Evolutionary conservation across 2,329 filamentous ascomycete genomes (phyloP).

Genomic region (Cladosporium velox): DNA sequence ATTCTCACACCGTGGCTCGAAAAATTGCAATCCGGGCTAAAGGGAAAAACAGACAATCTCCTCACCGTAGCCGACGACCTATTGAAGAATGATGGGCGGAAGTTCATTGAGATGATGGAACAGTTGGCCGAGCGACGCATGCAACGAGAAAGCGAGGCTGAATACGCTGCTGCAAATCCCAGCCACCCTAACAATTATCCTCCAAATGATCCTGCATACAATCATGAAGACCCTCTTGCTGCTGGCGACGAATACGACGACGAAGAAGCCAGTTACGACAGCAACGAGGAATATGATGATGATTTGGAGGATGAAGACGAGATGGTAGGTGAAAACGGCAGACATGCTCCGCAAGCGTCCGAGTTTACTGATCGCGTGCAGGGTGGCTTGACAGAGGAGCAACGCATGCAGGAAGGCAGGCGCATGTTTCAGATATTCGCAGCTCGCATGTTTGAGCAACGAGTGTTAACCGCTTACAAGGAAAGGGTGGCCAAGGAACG

Average conservation of each 20-base stretch:
- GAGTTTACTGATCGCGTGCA: constrained; percentile 51
- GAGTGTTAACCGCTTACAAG: constrained; percentile 93
- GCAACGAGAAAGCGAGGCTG: constrained; percentile 91
- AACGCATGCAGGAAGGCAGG: constrained; percentile 97
- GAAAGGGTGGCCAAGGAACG: constrained; percentile 95
- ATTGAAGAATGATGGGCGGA: constrained; percentile 97
- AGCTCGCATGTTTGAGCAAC: constrained; percentile 97
- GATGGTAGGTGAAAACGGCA: constrained; percentile 49
- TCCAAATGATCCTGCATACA: constrained; percentile 47
- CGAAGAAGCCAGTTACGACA: constrained; percentile 67
- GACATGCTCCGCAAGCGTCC: constrained; percentile 28
- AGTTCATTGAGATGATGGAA: constrained; percentile 99
- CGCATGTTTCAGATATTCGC: constrained; percentile 99
- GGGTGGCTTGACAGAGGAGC: constrained; percentile 96
- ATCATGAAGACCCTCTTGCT: constrained; percentile 71
- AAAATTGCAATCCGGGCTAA: constrained; percentile 40
- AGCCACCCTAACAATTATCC: constrained; percentile 50
- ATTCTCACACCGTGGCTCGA: constrained; percentile 42
- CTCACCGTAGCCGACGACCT: constrained; percentile 98
- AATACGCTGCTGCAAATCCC: constrained; percentile 63
- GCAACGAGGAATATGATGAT: constrained; percentile 65
- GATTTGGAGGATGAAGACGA: constrained; percentile 62
- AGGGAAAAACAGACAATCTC: constrained; percentile 74
- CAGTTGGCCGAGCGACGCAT: constrained; percentile 95
- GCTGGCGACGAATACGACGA: constrained; percentile 79